A percentile compares a stretch with the other conserved stretches of the same genome.
Conservation (phyloP, 139 green algal species). For the Gonium pectorale region DNA sequence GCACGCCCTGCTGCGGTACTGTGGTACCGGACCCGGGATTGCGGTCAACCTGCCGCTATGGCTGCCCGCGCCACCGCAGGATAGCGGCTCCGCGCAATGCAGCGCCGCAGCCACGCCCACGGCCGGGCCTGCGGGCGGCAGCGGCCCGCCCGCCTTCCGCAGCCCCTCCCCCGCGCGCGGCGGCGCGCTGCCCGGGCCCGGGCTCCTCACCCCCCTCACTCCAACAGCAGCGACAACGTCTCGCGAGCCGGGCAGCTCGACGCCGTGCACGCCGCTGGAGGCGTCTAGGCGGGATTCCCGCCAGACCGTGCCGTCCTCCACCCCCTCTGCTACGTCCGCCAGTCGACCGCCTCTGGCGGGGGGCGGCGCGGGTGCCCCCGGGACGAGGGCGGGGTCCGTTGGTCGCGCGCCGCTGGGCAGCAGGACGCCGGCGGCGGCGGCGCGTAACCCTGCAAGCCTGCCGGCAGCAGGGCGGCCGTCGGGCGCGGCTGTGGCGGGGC, state of each 20-base stretch:
- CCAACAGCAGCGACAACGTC: background rate
- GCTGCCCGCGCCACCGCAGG: background rate
- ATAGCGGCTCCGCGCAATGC: background rate
- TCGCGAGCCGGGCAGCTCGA: no score
- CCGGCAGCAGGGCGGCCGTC: constrained; percentile 2
- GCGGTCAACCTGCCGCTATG: no score
- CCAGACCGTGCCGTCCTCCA: no score
- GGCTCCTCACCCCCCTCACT: no score
- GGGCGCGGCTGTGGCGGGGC: background rate
- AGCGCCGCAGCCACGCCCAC: background rate
- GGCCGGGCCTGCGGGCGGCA: background rate
- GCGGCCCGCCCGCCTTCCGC: background rate
- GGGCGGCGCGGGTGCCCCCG: background rate
- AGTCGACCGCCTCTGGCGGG: background rate
- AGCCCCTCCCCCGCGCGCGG: constrained; percentile 1
- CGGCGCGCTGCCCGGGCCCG: background rate
- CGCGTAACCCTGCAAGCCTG: background rate
- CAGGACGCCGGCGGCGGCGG: background rate
- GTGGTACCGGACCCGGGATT: no score
- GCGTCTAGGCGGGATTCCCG: background rate
- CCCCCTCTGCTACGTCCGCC: no score
- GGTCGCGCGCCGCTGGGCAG: background rate
- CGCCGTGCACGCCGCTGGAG: background rate
- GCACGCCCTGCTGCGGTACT: no score
- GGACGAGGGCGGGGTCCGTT: background rate